Percentiles rank a stretch among this genome's conserved stretches.
Evolutionary conservation across 2,329 filamentous ascomycete genomes (phyloP).

Genomic region (Cercospora sojina): DNA sequence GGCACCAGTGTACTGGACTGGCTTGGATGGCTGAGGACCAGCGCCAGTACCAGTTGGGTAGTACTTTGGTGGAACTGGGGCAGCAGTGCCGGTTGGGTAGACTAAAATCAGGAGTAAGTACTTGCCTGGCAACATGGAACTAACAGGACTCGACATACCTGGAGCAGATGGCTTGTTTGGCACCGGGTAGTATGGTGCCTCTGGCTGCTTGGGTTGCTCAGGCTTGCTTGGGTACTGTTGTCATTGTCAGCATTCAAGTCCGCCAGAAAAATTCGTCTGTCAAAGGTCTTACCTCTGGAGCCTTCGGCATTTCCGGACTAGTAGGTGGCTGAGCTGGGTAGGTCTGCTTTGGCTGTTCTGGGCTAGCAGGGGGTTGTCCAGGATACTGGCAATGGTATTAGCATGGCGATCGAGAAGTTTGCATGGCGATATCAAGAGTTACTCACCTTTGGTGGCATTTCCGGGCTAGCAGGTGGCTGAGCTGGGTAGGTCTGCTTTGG

Average conservation of each 20-base stretch:
- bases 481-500: no score
- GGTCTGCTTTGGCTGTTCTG: background rate
- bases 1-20: conserved; percentile 26
- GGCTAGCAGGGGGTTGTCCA: background rate
- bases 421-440: no score
- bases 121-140: background rate
- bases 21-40: background rate
- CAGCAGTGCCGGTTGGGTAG: conserved; percentile 18
- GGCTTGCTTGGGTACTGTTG: background rate
- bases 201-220: background rate
- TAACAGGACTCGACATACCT: background rate
- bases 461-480: no score
- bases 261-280: no score
- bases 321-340: background rate
- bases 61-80: conserved; percentile 9
- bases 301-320: background rate
- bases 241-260: no score
- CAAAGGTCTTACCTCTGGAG: background rate
- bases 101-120: background rate
- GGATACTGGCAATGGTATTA: no score
- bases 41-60: conserved; percentile 4
- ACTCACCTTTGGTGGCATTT: no score
- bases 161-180: conserved; percentile 5
- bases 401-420: no score
- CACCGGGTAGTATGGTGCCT: background rate